Evolutionary conservation across 2,329 filamentous ascomycete genomes (phyloP).

Genomic region (Hymenotorrendiella dingleyae): DNA sequence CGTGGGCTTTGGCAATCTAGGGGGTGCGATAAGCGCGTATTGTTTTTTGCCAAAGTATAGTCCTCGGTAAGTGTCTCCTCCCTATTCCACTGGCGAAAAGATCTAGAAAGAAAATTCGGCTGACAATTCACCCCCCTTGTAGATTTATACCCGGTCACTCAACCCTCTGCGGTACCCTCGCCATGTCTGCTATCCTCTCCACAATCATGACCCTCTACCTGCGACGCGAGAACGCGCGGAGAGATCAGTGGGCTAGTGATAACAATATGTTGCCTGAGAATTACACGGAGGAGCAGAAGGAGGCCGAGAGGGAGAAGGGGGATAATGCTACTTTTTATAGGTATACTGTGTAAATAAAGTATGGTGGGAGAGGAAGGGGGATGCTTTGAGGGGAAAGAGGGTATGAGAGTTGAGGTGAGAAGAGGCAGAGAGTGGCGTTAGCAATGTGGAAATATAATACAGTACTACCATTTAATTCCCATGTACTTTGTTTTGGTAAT

Average conservation of each 20-base stretch:
- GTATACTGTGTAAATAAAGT: slow-evolving; percentile 41
- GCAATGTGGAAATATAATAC: too few relatives aligned
- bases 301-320: slow-evolving; percentile 47
- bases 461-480: too few relatives aligned
- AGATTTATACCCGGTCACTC: slow-evolving; percentile 41
- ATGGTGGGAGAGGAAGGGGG: too few relatives aligned
- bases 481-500: too few relatives aligned
- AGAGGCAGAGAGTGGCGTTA: too few relatives aligned
- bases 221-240: slow-evolving; percentile 48
- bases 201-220: slow-evolving; percentile 52
- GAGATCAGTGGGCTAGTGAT: slow-evolving; percentile 35
- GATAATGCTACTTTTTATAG: slow-evolving; percentile 52
- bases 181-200: slow-evolving; percentile 44
- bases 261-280: slow-evolving; percentile 41
- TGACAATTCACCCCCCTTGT: not conserved
- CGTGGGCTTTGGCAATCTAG: slow-evolving; percentile 87
- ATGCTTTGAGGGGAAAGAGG: too few relatives aligned
- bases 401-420: too few relatives aligned
- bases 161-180: slow-evolving; percentile 37
- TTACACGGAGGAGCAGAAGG: slow-evolving; percentile 49
- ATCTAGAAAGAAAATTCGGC: too few relatives aligned
- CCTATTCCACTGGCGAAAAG: not conserved
- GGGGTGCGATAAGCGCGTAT: slow-evolving; percentile 54
- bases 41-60: slow-evolving; percentile 40
- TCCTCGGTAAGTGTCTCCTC: slow-evolving; percentile 23